Evolutionary conservation across 345 rosid genomes (phyloP).

Genomic region (Alliaria petiolata): DNA sequence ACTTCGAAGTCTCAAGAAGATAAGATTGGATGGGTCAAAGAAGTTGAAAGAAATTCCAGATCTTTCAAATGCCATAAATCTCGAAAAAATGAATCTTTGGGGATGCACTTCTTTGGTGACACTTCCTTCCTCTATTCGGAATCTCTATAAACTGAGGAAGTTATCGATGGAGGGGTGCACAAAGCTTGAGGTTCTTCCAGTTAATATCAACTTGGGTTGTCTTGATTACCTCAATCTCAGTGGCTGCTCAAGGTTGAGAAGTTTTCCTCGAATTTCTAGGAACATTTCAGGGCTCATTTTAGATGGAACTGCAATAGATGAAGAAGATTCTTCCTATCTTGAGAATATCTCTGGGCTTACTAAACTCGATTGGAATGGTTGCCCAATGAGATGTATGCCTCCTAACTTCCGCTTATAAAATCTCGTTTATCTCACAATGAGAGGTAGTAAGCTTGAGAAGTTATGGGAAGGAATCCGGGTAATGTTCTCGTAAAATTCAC

Average conservation of each 20-base stretch:
- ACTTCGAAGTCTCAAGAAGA: neutral
- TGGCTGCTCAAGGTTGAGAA: neutral
- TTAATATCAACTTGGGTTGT: neutral
- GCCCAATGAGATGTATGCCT: neutral
- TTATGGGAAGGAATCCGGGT: neutral
- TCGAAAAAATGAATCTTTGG: neutral
- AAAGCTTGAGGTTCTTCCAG: neutral
- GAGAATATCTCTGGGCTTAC: neutral
- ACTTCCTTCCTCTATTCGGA: neutral
- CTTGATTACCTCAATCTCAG: neutral
- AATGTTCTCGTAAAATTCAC: too few species aligned
- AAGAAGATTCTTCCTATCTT: neutral
- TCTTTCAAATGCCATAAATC: neutral
- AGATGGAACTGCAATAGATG: neutral
- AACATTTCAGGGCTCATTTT: constrained; percentile 3
- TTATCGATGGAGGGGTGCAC: neutral
- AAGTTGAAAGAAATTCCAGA: neutral
- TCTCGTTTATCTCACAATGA: neutral
- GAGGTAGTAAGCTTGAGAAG: neutral
- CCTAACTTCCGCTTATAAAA: neutral
- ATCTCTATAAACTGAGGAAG: neutral
- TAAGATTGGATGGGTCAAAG: neutral
- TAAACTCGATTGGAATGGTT: neutral
- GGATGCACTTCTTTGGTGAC: neutral
- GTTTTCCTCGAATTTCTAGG: neutral